Conservation (phyloP, 441 rosid species). For the Jatropha podagrica region DNA sequence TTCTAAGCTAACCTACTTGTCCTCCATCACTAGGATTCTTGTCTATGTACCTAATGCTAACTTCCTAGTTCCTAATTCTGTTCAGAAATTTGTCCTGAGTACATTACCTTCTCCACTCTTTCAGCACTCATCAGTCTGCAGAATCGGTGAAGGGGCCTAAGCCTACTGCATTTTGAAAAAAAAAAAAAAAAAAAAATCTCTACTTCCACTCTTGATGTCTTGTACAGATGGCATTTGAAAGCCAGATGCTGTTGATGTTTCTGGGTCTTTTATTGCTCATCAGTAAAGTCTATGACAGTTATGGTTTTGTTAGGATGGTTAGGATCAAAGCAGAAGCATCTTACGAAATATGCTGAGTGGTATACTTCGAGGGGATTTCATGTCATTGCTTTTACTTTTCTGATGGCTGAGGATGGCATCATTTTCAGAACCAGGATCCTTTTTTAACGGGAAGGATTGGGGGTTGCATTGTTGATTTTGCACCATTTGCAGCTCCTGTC, state of each 20-base stretch:
- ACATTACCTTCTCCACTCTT: constrained; percentile 42
- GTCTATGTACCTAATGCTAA: constrained; percentile 61
- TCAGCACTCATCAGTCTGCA: constrained; percentile 54
- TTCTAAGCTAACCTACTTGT: constrained; percentile 64
- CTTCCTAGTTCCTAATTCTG: constrained; percentile 34
- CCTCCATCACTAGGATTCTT: constrained; percentile 50
- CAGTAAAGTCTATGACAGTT: constrained; percentile 69
- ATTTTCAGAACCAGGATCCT: constrained; percentile 74
- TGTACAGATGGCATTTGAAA: constrained; percentile 88
- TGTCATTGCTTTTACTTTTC: constrained; percentile 88
- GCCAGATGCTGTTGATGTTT: constrained; percentile 50
- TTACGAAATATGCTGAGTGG: constrained; percentile 90
- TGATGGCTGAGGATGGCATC: constrained; percentile 60
- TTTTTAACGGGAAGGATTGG: constrained; percentile 59
- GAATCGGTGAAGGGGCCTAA: constrained; percentile 65
- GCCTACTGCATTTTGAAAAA: constrained; percentile 34
- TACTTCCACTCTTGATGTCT: constrained; percentile 49
- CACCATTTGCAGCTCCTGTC: constrained; percentile 96
- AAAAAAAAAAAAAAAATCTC: constrained; percentile 28
- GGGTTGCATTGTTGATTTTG: constrained; percentile 97
- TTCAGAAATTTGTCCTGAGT: constrained; percentile 30
- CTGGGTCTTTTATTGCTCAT: constrained; percentile 52
- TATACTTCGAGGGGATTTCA: constrained; percentile 86
- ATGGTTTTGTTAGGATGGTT: constrained; percentile 96
- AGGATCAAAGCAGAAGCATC: constrained; percentile 95